Evolutionary conservation across 805 yeast genomes (phyloP), one percentile per base, ranked within the genome.

Genomic region (Wickerhamiella spandovensis): DNA sequence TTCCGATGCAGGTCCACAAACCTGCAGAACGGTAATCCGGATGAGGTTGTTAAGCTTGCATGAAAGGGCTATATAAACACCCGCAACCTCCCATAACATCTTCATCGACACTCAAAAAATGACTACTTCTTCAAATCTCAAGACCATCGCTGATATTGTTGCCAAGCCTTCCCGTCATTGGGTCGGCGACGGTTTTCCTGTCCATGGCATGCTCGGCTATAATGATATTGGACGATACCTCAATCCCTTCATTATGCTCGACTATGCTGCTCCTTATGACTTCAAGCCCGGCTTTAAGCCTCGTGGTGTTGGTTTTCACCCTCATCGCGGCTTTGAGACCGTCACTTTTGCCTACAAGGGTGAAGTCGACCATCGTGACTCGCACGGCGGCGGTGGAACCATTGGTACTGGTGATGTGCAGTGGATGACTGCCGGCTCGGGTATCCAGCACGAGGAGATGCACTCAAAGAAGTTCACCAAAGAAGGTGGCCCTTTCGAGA

Each of bases 361-460:
- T 42, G 75, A 73, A 55, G 65, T 83, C 64, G 83, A 84, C 4
- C 92, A 83, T 63, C 88, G 82, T 61, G 95, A 87, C 64, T 85
- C 86, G 67, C 83, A 92, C 3, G 95, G 95, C 1, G 70, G 82
- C 15, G 72, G 74, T 47, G 95, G 95, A 48, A 72, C 85, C 24
- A 67, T 87, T 48, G 72, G 76, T 54, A 77, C 85, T 7, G 95
- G 95, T 49, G 95, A 86, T 64, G 69, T 86, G 56, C 95, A 86
- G 66, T 85, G 86, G 65, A 86, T 86, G 95, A 86, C 95, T 37
- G 95, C 95, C 6, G 95, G 95, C 51, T 76, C 75, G 59, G 95
- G 92, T 49, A 76, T 85, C 41, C 85, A 83, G 44, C 95, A 86
- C 64, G 76, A 86, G 3, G 95, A 86, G 61, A 86, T 86, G 79